phyloP scores from a whole-genome alignment of 2,329 filamentous ascomycete species.

The Cladosporium sphaerospermum region DNA sequence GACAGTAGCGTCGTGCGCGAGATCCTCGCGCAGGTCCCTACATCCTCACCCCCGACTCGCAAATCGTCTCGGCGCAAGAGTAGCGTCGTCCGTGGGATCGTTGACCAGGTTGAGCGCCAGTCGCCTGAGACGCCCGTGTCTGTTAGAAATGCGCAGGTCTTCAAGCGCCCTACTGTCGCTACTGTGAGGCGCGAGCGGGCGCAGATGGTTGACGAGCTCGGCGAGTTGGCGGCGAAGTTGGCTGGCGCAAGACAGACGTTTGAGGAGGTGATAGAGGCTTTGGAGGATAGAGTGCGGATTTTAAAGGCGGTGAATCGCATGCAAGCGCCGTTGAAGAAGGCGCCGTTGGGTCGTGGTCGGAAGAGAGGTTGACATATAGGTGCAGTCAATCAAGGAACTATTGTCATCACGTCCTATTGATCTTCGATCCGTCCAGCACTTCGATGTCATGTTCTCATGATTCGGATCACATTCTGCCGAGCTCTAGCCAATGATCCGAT shows the following conservation, averaged over 20 bases:
- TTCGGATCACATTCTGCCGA: background rate
- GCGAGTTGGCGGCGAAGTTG: background rate
- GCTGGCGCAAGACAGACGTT: background rate
- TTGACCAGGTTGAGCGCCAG: background rate
- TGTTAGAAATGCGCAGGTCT: background rate
- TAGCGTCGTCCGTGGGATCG: background rate
- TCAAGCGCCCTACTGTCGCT: conserved; percentile 3
- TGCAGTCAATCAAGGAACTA: background rate
- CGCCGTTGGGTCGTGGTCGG: background rate
- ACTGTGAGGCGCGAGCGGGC: background rate
- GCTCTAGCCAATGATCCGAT: background rate
- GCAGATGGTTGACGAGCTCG: background rate
- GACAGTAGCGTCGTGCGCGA: too few relatives aligned
- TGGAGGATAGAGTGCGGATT: background rate
- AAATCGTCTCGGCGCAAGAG: background rate
- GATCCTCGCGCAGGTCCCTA: too few relatives aligned
- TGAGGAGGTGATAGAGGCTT: background rate
- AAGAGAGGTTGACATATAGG: background rate
- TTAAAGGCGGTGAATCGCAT: conserved; percentile 3
- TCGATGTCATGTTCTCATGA: background rate
- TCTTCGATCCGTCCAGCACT: background rate
- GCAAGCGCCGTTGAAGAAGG: conserved; percentile 7
- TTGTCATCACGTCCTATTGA: background rate
- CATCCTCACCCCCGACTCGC: background rate
- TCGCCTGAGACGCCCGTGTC: background rate